Base-by-base conservation (phyloP, 176 grass and related monocot genomes). In the Cymbopogon citratus region DNA sequence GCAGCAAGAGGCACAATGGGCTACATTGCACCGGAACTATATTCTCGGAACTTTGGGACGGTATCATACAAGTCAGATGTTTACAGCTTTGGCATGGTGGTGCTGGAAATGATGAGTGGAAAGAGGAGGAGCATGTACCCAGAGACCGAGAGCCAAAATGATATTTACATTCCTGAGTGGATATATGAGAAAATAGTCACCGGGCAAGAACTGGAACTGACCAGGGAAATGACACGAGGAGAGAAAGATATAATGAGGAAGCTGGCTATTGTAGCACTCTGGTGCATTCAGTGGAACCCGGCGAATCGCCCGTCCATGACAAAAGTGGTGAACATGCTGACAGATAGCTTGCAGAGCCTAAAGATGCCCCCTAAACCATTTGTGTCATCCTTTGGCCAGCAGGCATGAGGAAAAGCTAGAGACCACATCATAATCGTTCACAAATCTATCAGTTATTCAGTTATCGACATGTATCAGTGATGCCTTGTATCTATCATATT, bases 271-370 rank as follows among this genome's bases (percentile, higher is more conserved):
- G 87, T 89, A 33, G 77, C 83, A 12, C 84, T 89, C 4, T 89
- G 87, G 89, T 91, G 89, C 63, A 84, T 91, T 71, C 89, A 91
- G 60, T 91, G 89, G 89, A 87, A 87, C 43, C 89, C 85, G 0
- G 41, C 25, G 3, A 81, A 87, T 18, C 45, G 85, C 2, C 89
- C 89, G 7, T 45, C 81, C 2, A 91, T 91, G 85, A 77, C 67
- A 21, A 87, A 71, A 75, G 81, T 84, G 44, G 75, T 91, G n/a
- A 74, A 91, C 26, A 91, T 91, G 89, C 31, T 91, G 4, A 76
- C 60, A 10, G 75, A 54, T 5, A 80, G 74, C 21, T 66, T 81
- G 52, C 61, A 91, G 40, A 81, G 60, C 43, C 66, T 87, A 56
- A 43, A 84, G 29, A 72, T 91, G 5, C 85, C 89, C 7, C 81